Evolutionary conservation across 495 filamentous ascomycete species (phyloP).

Genomic region (Penicillium coffeae): DNA sequence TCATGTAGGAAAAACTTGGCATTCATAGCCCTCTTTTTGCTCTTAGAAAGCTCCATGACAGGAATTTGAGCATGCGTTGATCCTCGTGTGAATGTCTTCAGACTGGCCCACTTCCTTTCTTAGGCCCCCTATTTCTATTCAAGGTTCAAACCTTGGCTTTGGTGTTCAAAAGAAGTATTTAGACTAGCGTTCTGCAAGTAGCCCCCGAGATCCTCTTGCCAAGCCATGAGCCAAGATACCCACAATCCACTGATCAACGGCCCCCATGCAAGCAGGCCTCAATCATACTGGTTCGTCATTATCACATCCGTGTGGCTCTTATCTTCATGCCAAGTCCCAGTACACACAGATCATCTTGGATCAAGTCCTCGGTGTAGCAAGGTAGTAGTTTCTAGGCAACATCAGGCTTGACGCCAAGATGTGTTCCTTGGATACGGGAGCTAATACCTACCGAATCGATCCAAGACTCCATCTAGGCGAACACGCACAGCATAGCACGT

Average conservation of each 20-base stretch:
- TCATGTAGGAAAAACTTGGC: no score
- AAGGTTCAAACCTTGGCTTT: not conserved
- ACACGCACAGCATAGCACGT: no score
- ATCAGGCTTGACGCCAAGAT: not conserved
- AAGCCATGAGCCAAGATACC: not conserved
- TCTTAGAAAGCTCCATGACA: no score
- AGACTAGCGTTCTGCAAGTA: no score
- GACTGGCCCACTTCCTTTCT: no score
- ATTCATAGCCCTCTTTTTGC: no score
- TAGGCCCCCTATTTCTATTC: no score
- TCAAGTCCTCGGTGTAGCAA: not conserved
- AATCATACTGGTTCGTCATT: not conserved
- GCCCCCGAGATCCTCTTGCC: no score
- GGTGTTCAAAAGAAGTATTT: not conserved
- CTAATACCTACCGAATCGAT: not conserved
- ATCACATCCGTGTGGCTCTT: not conserved
- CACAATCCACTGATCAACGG: not conserved
- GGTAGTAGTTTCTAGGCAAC: not conserved
- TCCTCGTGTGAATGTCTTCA: no score
- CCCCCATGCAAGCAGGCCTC: not conserved
- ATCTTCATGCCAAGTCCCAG: not conserved
- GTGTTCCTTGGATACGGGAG: not conserved
- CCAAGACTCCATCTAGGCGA: no score
- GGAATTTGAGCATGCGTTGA: no score
- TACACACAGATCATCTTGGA: not conserved